Base-by-base conservation (phyloP, 306 rosid genomes). In the Delonix regia region DNA sequence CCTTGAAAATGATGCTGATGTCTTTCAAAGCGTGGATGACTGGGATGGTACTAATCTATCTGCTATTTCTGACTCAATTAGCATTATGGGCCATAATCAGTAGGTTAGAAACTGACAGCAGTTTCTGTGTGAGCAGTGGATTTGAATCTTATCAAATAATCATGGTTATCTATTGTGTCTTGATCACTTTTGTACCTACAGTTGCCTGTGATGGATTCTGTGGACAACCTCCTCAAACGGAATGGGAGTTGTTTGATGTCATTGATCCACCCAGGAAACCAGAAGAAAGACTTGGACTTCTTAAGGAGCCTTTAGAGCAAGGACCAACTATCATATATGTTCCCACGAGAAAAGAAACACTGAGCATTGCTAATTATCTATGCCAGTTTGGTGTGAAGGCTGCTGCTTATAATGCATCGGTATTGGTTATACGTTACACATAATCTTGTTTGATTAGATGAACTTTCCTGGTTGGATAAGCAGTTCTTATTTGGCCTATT, bases 401-500 rank as follows among this genome's bases (percentile, higher is more conserved):
- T 72, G 97, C 99, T 80, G 93, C 99, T 75, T 94, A 94, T 82
- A 89, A 94, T 81, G 99, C 99, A 67, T 89, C 83, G 78, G 97
- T 92, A 89, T 61, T 87, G 70, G n/a, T 49, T 73, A 27, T 67
- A 73, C 27, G 19, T 77, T 73, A 33, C 36, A 73, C 33, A 55
- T 56, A 55, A 77, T 34, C 45, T 72, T 52, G 55, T 80, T 57
- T 60, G 49, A 42, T 75, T 76, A 59, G 57, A 74, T 69, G 77
- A 67, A 28, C 55, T 21, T 63, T 80, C 33, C 24, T 18, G 41
- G 59, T 56, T 74, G 57, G 67, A 44, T 34, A 63, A 10, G 33
- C 33, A 19, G 16, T 10, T 39, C n/a, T 39, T 33, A 44, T 65
- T 65, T 65, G 16, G 69, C 51, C 71, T 10, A 56, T 56, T 24